Evolutionary conservation across 2,329 filamentous ascomycete species (phyloP), one percentile per base, ranked within the genome.

Genomic region (Zarea fungicola): DNA sequence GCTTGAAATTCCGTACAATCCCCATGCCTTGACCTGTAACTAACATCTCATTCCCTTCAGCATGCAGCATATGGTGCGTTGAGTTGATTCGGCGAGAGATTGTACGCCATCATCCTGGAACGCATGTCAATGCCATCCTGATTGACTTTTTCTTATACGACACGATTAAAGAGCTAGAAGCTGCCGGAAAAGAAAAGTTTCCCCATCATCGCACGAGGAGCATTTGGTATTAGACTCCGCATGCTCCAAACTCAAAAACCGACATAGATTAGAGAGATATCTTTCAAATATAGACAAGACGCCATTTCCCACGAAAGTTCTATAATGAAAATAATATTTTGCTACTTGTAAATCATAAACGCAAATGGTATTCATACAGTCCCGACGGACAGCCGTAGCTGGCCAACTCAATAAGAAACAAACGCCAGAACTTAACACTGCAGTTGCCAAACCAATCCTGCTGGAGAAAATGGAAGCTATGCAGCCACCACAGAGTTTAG

Each of bases 141-240:
- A 93, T 99, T 54, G 93, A 99, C 67, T 99, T 97, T 69, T 96
- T 96, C 66, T 72, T 99, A 48, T 99, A 99, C 63, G 93, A 99
- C 69, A 83, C 86, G 16, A 90, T 93, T 70, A 99, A 97, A 66
- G 85, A 89, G 61, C 66, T 87, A 62, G 92, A 97, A 65, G 73
- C 70, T 1, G 65, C 73, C 55, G 73, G 82, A 45, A 65, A 75
- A 48, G 79, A 83, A 61, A 74, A 71, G 34, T 58, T 68, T 41
- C 88, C 89, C 5, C 90, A 96, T 68, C 91, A 96, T 68, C 78
- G 91, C 55, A 96, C 91, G 36, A 80, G 91, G 63, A 95, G 89
- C 62, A 96, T 96, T 53, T 96, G 91, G 91, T 96, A 96, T 66
- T 96, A 68, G 54, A 53, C 23, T 26, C 25, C n/a, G 21, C 3